Conservation (phyloP, 2,329 filamentous ascomycete species). For the Blastomyces emzantsi region DNA sequence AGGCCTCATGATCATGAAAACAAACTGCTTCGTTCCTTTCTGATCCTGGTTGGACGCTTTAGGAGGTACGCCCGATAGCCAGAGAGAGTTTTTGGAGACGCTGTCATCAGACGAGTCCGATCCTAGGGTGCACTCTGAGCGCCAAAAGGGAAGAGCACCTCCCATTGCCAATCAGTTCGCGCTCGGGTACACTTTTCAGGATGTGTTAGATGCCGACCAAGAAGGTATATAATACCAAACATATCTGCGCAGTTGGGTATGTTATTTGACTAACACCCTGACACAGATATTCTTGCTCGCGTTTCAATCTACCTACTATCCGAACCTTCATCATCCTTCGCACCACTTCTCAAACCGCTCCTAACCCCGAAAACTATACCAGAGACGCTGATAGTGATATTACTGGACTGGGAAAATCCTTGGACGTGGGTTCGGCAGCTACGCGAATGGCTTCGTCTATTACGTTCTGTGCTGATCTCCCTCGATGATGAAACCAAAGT, state of each 20-base stretch:
- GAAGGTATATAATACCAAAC: constrained; percentile 54
- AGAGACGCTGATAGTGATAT: constrained; percentile 76
- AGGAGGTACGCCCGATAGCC: constrained; percentile 71
- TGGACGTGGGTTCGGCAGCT: constrained; percentile 88
- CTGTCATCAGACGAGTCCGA: constrained; percentile 38
- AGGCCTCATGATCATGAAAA: neutral
- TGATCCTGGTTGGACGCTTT: neutral
- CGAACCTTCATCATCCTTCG: constrained; percentile 74
- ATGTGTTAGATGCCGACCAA: constrained; percentile 87
- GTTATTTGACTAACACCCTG: constrained; percentile 9
- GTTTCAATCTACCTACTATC: constrained; percentile 82
- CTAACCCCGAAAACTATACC: constrained; percentile 75
- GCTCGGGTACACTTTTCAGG: constrained; percentile 88
- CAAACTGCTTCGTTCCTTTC: neutral
- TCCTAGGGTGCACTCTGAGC: constrained; percentile 38
- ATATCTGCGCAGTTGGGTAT: neutral
- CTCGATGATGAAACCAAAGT: constrained; percentile 68
- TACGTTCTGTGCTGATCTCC: constrained; percentile 66
- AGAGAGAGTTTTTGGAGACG: constrained; percentile 70
- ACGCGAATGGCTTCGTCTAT: constrained; percentile 76
- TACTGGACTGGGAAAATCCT: constrained; percentile 93
- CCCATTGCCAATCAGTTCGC: constrained; percentile 89
- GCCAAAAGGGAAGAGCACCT: constrained; percentile 49
- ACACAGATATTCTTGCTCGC: constrained; percentile 72
- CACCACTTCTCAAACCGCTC: constrained; percentile 71